Conservation (phyloP, 495 filamentous ascomycete species). For the Tuber brumale region DNA sequence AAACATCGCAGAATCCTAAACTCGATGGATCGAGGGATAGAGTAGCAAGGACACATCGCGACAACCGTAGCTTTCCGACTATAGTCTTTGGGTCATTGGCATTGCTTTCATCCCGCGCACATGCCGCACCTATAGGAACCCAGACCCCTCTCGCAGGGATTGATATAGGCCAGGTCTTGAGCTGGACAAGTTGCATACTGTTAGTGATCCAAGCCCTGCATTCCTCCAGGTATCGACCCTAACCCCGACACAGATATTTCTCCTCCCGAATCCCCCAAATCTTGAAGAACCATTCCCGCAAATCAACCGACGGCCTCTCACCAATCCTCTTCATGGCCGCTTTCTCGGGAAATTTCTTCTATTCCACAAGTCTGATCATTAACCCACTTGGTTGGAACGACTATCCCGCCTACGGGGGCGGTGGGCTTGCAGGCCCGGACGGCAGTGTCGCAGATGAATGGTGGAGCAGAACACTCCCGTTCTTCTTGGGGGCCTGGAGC, state of each 20-base stretch:
- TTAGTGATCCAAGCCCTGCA: constrained; percentile 6
- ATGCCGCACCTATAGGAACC: neutral
- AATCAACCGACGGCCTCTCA: constrained; percentile 63
- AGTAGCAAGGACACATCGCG: neutral
- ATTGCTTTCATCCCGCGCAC: neutral
- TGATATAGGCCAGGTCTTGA: constrained; percentile 17
- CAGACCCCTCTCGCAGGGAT: neutral
- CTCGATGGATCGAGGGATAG: neutral
- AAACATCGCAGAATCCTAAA: neutral
- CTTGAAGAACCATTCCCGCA: constrained; percentile 59
- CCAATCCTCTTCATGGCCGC: constrained; percentile 63
- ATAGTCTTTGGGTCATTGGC: neutral
- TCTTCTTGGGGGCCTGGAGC: constrained; percentile 65
- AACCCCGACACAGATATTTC: constrained; percentile 49
- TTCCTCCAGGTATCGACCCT: neutral
- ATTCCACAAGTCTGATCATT: constrained; percentile 58
- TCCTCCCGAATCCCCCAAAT: constrained; percentile 66
- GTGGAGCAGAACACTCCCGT: constrained; percentile 56
- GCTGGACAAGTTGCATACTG: constrained; percentile 29
- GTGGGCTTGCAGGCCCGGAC: constrained; percentile 58
- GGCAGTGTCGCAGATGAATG: constrained; percentile 56
- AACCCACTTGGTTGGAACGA: constrained; percentile 64
- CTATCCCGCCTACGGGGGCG: constrained; percentile 57
- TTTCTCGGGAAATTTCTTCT: constrained; percentile 68
- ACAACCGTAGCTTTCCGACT: neutral